phyloP scores from a whole-genome alignment of 768 basidiomycete genomes.

The Plicaturopsis crispa region DNA sequence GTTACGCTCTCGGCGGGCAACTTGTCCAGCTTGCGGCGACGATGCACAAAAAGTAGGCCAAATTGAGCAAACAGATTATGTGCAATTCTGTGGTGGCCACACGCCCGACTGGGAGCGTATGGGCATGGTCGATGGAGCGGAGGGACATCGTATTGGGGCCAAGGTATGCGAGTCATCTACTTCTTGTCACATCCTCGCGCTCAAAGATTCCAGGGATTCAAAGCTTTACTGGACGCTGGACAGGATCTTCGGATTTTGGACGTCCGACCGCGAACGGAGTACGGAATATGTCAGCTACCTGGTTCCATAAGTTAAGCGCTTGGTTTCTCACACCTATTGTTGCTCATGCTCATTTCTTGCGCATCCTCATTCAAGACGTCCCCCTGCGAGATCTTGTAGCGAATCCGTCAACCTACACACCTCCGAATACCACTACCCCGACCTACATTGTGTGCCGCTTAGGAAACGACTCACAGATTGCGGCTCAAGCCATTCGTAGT shows the following conservation, averaged over 20 bases:
- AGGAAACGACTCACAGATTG: slow-evolving; percentile 92
- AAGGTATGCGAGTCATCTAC: slow-evolving; percentile 25
- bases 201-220: slow-evolving; percentile 37
- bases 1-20: slow-evolving; percentile 60
- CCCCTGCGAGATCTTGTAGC: slow-evolving; percentile 61
- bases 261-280: slow-evolving; percentile 74
- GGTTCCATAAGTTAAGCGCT: slow-evolving; percentile 68
- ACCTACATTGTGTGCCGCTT: slow-evolving; percentile 73
- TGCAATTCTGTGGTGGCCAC: slow-evolving; percentile 78
- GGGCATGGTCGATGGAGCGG: slow-evolving; percentile 37
- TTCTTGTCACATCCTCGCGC: slow-evolving; percentile 1
- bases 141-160: slow-evolving; percentile 33
- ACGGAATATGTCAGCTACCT: slow-evolving; percentile 78
- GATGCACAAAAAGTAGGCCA: slow-evolving; percentile 32
- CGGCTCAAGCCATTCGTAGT: slow-evolving; percentile 39
- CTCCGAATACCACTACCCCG: slow-evolving; percentile 14
- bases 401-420: slow-evolving; percentile 43
- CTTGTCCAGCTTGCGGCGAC: slow-evolving; percentile 71
- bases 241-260: slow-evolving; percentile 48
- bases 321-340: slow-evolving; percentile 6
- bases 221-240: slow-evolving; percentile 24
- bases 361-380: slow-evolving; percentile 44
- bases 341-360: slow-evolving; percentile 6
- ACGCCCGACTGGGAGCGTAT: slow-evolving; percentile 55
- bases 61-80: slow-evolving; percentile 65